Base-by-base conservation (phyloP, 805 yeast genomes). In the Saccharomycopsis synnaedendra region DNA sequence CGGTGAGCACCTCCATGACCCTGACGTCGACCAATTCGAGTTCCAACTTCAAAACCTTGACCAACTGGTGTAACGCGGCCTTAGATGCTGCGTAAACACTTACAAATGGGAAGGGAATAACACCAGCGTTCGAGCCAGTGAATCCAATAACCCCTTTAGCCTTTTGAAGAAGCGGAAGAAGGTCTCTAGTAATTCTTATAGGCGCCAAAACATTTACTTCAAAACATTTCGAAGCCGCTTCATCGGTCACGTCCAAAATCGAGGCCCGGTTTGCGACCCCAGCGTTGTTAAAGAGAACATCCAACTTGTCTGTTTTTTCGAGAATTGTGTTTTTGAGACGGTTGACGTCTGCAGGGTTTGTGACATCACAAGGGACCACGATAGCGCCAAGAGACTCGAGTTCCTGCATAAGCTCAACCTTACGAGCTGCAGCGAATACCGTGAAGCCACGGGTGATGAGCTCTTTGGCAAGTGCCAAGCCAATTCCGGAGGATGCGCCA, bases 41-140 rank as follows among this genome's bases (percentile, higher is more conserved):
- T 61, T 85, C 95, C 31, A 79, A 58, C 45, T 80, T 74, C 48
- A 85, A 64, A 2, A 71, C 72, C 38, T 75, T 72, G 0, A 86
- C 83, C 57, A 78, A 85, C 54, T 76, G 80, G 54, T 82, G 86
- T 49, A 85, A 76, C 0, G 90, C 89, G 4, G 89, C 86, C 57
- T 85, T 85, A 1, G 82, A 61, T 1, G 89, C 71, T 32, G 80
- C 72, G 58, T 85, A 85, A 32, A 78, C 67, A 9, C 81, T 69
- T 0, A 81, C 77, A 60, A 79, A 83, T 30, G 94, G 94, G 65
- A 84, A 78, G 3, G 85, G 79, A 8, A 72, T 63, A 10, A 76
- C 47, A 1, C 86, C 93, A 10, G 82, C 74, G 3, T 80, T 60
- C 3, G 89, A 81, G 1, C 93, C 93, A 0, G 93, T 83, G 62